phyloP scores from a whole-genome alignment of 2,329 filamentous ascomycete genomes.

The Calonectria pauciramosa region DNA sequence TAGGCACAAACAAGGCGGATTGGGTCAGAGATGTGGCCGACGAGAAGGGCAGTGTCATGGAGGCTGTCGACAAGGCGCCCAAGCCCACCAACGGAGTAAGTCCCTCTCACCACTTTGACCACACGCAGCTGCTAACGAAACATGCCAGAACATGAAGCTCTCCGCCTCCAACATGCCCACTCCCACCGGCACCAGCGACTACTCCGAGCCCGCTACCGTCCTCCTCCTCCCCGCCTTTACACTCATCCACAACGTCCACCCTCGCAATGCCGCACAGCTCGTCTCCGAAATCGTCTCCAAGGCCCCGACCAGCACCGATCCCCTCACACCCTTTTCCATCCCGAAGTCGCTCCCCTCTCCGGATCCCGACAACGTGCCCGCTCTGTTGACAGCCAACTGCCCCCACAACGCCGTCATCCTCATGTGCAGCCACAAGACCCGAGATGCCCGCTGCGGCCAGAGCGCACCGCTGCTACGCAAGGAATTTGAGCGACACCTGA shows the following conservation, averaged over 20 bases:
- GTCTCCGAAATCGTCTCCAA: conserved; percentile 78
- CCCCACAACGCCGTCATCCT: conserved; percentile 91
- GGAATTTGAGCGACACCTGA: conserved; percentile 91
- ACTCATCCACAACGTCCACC: conserved; percentile 86
- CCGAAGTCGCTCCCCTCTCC: conserved; percentile 50
- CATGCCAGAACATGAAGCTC: conserved; percentile 81
- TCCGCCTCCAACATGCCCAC: conserved; percentile 93
- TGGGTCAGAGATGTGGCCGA: conserved; percentile 93
- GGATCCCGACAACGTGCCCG: conserved; percentile 45
- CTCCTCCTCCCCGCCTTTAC: conserved; percentile 89
- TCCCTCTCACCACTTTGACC: neutral
- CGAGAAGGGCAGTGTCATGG: conserved; percentile 88
- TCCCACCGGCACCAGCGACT: conserved; percentile 74
- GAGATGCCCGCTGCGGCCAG: conserved; percentile 94
- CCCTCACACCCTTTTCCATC: conserved; percentile 62
- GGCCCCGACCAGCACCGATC: conserved; percentile 80
- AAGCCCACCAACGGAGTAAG: conserved; percentile 78
- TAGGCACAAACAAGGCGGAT: conserved; percentile 95
- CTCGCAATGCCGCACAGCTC: conserved; percentile 78
- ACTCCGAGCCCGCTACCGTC: conserved; percentile 80
- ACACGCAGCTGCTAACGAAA: conserved; percentile 3
- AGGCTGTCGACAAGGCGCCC: conserved; percentile 73
- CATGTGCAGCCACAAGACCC: conserved; percentile 94
- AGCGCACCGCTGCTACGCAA: conserved; percentile 89
- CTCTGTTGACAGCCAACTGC: conserved; percentile 64